phyloP scores from a whole-genome alignment of 306 rosid genomes.

The Malus domestica region DNA sequence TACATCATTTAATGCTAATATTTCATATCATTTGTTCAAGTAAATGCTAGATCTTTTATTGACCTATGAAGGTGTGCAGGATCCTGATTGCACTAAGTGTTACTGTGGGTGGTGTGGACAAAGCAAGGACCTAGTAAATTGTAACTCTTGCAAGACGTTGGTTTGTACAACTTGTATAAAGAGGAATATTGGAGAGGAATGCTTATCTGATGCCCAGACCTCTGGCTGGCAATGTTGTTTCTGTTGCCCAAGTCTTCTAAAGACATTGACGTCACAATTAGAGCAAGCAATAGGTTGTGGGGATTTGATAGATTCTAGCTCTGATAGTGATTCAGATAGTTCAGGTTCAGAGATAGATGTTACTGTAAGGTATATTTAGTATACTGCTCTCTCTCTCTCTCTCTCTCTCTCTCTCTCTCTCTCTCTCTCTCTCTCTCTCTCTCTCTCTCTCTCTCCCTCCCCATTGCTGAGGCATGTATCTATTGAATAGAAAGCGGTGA shows the following conservation, averaged over 20 bases:
- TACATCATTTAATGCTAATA: background rate
- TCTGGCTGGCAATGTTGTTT: constrained; percentile 70
- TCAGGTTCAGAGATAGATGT: constrained; percentile 45
- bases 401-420: background rate
- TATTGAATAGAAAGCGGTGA: background rate
- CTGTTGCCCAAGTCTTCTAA: constrained; percentile 59
- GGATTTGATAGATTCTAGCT: constrained; percentile 42
- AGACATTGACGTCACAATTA: constrained; percentile 39
- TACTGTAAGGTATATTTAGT: constrained; percentile 45
- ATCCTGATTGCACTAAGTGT: constrained; percentile 46
- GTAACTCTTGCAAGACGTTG: constrained; percentile 54
- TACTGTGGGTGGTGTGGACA: constrained; percentile 82
- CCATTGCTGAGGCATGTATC: background rate
- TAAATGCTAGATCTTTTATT: constrained; percentile 12
- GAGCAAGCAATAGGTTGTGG: constrained; percentile 45
- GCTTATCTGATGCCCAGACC: constrained; percentile 40
- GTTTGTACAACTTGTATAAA: constrained; percentile 60
- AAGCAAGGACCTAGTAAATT: constrained; percentile 45
- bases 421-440: background rate
- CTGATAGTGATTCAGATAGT: constrained; percentile 69
- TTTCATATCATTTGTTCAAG: background rate
- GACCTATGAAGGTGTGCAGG: constrained; percentile 44
- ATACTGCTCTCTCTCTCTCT: background rate
- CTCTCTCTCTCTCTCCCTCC: background rate
- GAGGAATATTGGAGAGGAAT: constrained; percentile 60